A percentile compares a stretch with the other conserved stretches of the same genome.
Conservation (phyloP, 179 eudicot genomes). For the Patellifolia procumbens region DNA sequence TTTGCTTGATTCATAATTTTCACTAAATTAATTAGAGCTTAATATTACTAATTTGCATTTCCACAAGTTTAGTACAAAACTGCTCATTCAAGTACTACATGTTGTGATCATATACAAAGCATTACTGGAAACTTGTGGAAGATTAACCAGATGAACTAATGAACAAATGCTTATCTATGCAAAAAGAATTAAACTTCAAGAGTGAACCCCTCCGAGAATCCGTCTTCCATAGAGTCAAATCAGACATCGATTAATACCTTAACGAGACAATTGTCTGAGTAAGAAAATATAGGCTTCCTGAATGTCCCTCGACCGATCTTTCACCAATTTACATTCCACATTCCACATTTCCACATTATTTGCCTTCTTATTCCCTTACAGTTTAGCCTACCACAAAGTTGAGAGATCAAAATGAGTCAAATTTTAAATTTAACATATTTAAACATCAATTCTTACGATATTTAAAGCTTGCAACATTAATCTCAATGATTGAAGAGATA, state of each 20-base stretch:
- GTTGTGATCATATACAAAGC: background rate
- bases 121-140: conserved; percentile 5
- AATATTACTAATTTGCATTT: background rate
- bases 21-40: background rate
- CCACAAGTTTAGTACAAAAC: conserved; percentile 13
- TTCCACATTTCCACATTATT: no score
- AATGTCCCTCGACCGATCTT: background rate
- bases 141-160: background rate
- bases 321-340: conserved; percentile 6
- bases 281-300: no score
- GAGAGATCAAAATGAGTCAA: background rate
- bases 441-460: no score
- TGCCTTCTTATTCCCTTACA: conserved; percentile 2
- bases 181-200: background rate
- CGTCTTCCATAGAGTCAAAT: background rate
- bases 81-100: background rate
- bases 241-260: background rate
- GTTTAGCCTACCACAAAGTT: conserved; percentile 23
- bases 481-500: background rate
- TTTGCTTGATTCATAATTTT: background rate
- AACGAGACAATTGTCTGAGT: background rate
- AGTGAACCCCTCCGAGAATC: background rate
- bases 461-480: background rate
- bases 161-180: background rate
- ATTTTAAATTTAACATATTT: background rate